Base-by-base conservation (phyloP, 2,329 filamentous ascomycete species). In the Fusarium nematophilum region DNA sequence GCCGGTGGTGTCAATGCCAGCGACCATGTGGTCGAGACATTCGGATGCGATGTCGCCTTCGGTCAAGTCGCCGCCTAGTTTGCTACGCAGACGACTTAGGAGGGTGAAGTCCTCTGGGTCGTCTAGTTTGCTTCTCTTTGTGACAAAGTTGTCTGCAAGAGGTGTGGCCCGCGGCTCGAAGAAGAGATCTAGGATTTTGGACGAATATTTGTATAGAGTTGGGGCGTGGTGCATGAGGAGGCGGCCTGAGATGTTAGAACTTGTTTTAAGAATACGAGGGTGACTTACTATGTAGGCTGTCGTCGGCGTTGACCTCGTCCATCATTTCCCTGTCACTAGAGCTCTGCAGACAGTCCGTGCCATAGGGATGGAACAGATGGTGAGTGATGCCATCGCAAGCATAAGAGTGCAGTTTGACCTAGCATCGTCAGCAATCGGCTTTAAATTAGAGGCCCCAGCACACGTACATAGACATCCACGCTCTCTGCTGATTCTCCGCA, bases 1-100 rank as follows among this genome's bases (percentile, higher is more conserved):
- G 14, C 87, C 87, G 0, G 87, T 90, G 0, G 88, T 90, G 66
- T 90, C 88, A 53, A 90, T 89, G 0, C 87, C 88, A 0, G 88
- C 88, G 0, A 83, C 85, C 83, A 90, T 85, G 70, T 90, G 87
- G 63, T 90, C 88, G 54, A 88, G 81, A 62, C 86, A 88, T 72
- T 90, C 88, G n/a, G 87, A 86, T 0, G 86, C 86, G 47, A 84
- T 80, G 66, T 87, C 81, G 4, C 83, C 73, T 6, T 42, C 53
- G 75, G 69, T 21, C 81, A 78, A 34, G 86, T 76, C 5, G 74
- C 71, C 6, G 43, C 64, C 14, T 72, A 70, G 73, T 83, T 77
- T 68, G 83, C 73, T 68, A 81, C 72, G 67, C 13, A 90, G 81
- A 25, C 85, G 82, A 65, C 80, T 81, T 42, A 88, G 72, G 4